These are phyloP conservation scores for Chaetothyriales sp. DNA, from an alignment of 2,329 filamentous ascomycete species.

Conservation along the genomic window DNA sequence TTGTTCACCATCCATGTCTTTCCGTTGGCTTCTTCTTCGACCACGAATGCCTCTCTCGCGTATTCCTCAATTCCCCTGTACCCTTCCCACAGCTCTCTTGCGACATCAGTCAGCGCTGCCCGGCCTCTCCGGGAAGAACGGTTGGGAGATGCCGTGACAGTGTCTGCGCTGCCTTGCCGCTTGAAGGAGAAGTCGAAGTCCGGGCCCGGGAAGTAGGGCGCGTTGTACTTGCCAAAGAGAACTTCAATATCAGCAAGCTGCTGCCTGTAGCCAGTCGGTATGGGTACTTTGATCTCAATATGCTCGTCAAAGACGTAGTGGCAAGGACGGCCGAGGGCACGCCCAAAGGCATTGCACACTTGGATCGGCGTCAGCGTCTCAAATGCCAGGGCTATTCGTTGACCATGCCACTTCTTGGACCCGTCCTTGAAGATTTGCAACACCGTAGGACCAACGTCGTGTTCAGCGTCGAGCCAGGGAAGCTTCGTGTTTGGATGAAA, in stretches of 20 bases:
- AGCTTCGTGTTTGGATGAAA: conserved; percentile 82
- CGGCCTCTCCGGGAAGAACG: conserved; percentile 4
- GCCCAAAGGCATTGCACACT: conserved; percentile 66
- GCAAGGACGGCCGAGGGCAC: conserved; percentile 64
- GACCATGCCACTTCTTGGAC: conserved; percentile 65
- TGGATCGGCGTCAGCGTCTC: conserved; percentile 74
- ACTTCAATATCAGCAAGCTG: conserved; percentile 59
- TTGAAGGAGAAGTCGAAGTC: conserved; percentile 33
- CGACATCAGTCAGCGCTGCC: conserved; percentile 54
- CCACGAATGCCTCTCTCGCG: conserved; percentile 79
- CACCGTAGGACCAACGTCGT: conserved; percentile 84
- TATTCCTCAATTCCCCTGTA: conserved; percentile 87
- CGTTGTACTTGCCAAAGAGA: conserved; percentile 44
- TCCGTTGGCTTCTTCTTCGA: conserved; percentile 90
- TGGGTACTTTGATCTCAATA: conserved; percentile 72
- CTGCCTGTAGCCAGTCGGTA: conserved; percentile 76
- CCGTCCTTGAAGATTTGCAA: conserved; percentile 94
- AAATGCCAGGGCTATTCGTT: conserved; percentile 76
- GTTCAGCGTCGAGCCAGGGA: conserved; percentile 91
- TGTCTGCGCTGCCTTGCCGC: conserved; percentile 16
- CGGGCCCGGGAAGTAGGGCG: conserved; percentile 51
- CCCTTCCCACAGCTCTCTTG: conserved; percentile 78
- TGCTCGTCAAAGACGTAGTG: conserved; percentile 58
- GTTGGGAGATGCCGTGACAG: conserved; percentile 4
- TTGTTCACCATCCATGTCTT: conserved; percentile 71